Evolutionary conservation across 192 early-diverging fungal genomes (phyloP).

Genomic region (Chytriomyces confervae): DNA sequence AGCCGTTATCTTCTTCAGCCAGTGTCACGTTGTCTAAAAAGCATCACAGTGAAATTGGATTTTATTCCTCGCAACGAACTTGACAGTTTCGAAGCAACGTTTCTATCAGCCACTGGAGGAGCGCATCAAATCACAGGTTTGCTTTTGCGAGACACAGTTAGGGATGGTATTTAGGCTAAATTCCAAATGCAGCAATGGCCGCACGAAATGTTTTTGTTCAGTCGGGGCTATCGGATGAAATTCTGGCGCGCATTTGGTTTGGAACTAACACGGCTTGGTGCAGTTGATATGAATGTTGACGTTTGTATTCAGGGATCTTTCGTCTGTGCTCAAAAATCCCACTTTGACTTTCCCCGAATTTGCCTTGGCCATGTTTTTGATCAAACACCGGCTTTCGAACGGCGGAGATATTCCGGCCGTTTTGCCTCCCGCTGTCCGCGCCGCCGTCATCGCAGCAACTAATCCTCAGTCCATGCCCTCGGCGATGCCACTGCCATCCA

Average conservation of each 20-base stretch:
- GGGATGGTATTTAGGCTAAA: not conserved
- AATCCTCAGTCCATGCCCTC: not conserved
- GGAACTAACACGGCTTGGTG: not conserved
- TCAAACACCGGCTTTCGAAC: conserved; percentile 36
- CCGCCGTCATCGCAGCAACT: conserved; percentile 43
- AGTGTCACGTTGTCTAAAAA: not conserved
- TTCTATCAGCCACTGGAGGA: conserved; percentile 20
- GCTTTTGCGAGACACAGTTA: not conserved
- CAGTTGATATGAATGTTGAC: not conserved
- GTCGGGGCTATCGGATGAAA: conserved; percentile 35
- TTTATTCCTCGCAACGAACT: conserved; percentile 48
- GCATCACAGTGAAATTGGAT: conserved; percentile 36
- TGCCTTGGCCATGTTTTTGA: conserved; percentile 54
- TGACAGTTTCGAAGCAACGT: conserved; percentile 38
- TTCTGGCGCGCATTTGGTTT: conserved; percentile 42
- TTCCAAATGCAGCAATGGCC: conserved; percentile 15
- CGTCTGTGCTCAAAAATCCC: conserved; percentile 38
- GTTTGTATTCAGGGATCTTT: conserved; percentile 39
- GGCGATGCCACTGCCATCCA: not conserved
- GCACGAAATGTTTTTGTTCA: conserved; percentile 40
- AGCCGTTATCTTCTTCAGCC: not conserved
- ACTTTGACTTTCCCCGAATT: conserved; percentile 58
- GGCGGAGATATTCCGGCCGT: conserved; percentile 47
- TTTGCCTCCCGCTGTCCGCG: conserved; percentile 49
- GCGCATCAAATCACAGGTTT: conserved; percentile 26